Percentiles rank a stretch among this genome's conserved stretches.
These are phyloP conservation scores for Phytophthora sansomeana DNA, from an alignment of 352 stramenopile genomes.

Conservation along the genomic window DNA sequence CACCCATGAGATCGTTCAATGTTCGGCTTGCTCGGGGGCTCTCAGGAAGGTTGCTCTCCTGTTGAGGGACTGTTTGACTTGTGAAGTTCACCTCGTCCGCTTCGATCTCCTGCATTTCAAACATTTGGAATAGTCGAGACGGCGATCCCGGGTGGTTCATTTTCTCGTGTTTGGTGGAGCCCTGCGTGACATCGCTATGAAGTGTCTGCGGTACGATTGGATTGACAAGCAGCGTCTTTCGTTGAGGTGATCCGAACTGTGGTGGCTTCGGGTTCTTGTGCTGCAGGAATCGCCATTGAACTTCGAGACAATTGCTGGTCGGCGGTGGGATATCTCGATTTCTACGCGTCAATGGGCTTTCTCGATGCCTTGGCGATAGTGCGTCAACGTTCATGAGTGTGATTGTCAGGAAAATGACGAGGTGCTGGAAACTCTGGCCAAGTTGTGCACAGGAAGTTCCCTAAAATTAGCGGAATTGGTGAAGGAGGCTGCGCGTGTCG, in stretches of 20 bases:
- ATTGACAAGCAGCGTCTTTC: slow-evolving; percentile 11
- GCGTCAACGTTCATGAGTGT: slow-evolving; percentile 25
- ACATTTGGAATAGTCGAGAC: slow-evolving; percentile 36
- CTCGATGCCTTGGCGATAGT: slow-evolving; percentile 20
- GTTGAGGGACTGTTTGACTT: slow-evolving; percentile 1
- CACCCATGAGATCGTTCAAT: slow-evolving; percentile 62
- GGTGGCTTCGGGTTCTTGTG: slow-evolving; percentile 45
- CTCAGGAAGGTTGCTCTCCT: slow-evolving; percentile 17
- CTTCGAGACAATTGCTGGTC: slow-evolving; percentile 46
- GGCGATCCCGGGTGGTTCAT: slow-evolving; percentile 8
- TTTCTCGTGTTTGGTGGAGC: neutral
- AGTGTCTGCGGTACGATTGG: slow-evolving; percentile 8
- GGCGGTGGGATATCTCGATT: slow-evolving; percentile 36
- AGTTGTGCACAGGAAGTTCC: neutral
- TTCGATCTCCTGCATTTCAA: slow-evolving; percentile 26
- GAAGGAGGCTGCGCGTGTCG: neutral
- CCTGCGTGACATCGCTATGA: neutral
- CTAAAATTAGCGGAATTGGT: slow-evolving; percentile 25
- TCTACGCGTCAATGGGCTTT: slow-evolving; percentile 39
- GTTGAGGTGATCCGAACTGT: slow-evolving; percentile 15
- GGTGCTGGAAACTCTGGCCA: too few species aligned
- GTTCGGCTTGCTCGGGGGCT: slow-evolving; percentile 28
- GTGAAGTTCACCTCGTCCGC: neutral
- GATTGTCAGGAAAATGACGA: neutral
- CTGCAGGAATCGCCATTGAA: slow-evolving; percentile 68